phyloP scores from a whole-genome alignment of 116 monocot genomes.

The Papilionanthe hybrid region DNA sequence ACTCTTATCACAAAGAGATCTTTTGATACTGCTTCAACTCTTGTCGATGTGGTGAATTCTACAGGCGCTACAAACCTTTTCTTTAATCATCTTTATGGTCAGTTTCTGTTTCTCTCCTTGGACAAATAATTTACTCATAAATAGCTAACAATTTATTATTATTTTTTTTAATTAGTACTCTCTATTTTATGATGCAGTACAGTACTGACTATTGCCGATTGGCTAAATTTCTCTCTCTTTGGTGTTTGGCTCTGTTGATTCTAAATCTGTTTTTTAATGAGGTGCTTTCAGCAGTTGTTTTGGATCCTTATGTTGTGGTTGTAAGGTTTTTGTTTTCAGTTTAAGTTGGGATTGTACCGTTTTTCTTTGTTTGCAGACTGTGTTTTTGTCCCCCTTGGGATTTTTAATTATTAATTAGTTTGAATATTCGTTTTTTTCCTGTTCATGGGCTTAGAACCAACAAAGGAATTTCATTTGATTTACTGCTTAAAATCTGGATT shows the following conservation, averaged over 20 bases:
- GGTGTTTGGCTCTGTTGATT: too few species aligned
- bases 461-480: neutral
- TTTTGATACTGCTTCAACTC: slow-evolving; percentile 50
- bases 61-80: slow-evolving; percentile 67
- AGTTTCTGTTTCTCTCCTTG: neutral
- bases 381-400: too few species aligned
- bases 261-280: too few species aligned
- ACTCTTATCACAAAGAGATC: slow-evolving; percentile 74
- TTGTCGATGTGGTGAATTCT: slow-evolving; percentile 49
- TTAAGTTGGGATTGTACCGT: neutral
- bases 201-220: too few species aligned
- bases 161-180: neutral
- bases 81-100: slow-evolving; percentile 95
- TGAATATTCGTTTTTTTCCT: neutral
- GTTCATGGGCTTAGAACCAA: neutral
- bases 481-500: neutral
- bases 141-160: neutral
- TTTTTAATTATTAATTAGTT: neutral
- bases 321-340: neutral
- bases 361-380: too few species aligned
- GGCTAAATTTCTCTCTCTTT: too few species aligned
- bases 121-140: neutral
- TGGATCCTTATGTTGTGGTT: neutral
- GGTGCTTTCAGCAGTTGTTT: too few species aligned
- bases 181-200: neutral